A percentile compares a stretch with the other conserved stretches of the same genome.
These are phyloP conservation scores for Cardamine resedifolia DNA, from an alignment of 345 rosid genomes.

Conservation along the genomic window DNA sequence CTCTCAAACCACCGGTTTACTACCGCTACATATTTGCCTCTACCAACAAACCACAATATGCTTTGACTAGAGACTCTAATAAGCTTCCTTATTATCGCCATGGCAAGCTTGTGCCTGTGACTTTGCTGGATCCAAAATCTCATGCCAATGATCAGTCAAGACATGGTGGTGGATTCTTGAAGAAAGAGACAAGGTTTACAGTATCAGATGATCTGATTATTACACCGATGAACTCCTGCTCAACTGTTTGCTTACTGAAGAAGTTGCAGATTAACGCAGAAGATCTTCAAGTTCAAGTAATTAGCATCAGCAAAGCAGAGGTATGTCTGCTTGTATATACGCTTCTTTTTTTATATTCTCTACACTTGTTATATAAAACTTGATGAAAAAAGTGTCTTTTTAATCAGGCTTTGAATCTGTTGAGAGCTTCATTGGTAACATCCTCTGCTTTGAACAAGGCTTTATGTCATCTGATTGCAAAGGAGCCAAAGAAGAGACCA, in stretches of 20 bases:
- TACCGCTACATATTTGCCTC: not conserved
- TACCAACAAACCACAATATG: not conserved
- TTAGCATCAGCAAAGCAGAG: not conserved
- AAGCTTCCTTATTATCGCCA: not conserved
- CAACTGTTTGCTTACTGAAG: not conserved
- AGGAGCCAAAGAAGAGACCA: not conserved
- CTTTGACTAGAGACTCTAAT: not conserved
- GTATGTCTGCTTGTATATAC: not conserved
- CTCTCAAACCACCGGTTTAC: not conserved
- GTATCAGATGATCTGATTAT: not conserved
- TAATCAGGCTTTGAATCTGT: not conserved
- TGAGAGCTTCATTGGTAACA: not conserved
- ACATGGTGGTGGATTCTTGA: not conserved
- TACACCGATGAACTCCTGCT: not conserved
- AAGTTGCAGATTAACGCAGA: not conserved
- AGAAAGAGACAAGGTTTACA: not conserved
- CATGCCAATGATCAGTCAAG: not conserved
- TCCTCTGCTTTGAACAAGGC: not conserved
- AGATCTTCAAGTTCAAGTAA: not conserved
- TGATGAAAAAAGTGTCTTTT: not conserved
- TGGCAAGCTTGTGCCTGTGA: not conserved
- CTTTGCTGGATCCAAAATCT: constrained; percentile 3
- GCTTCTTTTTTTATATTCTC: not conserved
- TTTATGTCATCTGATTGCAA: not conserved
- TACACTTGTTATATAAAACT: not conserved